Evolutionary conservation across 306 rosid genomes (phyloP).

Genomic region (Lithocarpus polystachyus): DNA sequence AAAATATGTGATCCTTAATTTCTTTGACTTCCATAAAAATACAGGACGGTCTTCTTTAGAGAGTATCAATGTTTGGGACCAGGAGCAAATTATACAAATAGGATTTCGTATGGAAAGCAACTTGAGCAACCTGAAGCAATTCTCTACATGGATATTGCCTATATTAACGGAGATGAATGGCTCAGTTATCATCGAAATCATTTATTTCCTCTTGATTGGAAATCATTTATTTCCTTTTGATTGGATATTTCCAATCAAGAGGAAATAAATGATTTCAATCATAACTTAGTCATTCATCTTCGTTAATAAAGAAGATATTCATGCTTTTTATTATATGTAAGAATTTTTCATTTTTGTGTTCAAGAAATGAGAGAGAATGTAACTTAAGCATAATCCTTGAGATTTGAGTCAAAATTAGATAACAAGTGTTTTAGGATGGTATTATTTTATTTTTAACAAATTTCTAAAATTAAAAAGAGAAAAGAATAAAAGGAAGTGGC

Average conservation of each 20-base stretch:
- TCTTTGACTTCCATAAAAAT: background rate
- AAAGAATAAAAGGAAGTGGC: no score
- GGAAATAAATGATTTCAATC: conserved; percentile 7
- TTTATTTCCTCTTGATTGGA: background rate
- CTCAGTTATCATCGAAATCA: conserved; percentile 30
- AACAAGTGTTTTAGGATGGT: background rate
- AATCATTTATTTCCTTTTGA: background rate
- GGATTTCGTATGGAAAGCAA: conserved; percentile 64
- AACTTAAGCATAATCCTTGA: background rate
- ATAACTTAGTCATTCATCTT: conserved; percentile 49
- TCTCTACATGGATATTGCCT: conserved; percentile 41
- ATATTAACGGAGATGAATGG: conserved; percentile 58
- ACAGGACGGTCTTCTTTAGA: conserved; percentile 68
- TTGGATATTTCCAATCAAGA: background rate
- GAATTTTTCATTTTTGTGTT: background rate
- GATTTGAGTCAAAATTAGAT: background rate
- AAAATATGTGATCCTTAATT: no score
- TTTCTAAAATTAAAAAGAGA: no score
- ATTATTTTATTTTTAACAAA: no score
- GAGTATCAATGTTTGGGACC: conserved; percentile 59
- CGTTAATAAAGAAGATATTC: conserved; percentile 24
- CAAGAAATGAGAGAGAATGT: background rate
- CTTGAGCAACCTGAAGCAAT: conserved; percentile 54
- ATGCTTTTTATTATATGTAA: background rate
- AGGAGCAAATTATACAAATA: conserved; percentile 50